Conservation (phyloP, 352 stramenopile species). For the Peronospora destructor region DNA sequence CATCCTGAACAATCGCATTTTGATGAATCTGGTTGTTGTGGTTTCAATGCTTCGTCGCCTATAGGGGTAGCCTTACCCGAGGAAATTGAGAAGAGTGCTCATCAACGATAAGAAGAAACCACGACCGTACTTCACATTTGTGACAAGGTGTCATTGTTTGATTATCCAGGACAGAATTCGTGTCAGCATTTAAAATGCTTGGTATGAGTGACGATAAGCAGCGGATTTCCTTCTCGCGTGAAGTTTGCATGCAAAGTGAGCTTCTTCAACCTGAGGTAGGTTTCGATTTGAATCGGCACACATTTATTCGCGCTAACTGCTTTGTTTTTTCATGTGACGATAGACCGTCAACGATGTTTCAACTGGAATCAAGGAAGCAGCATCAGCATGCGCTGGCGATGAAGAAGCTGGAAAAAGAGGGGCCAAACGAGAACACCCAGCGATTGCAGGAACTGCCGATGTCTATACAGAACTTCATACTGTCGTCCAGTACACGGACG, state of each 20-base stretch:
- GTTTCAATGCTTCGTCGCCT: not conserved
- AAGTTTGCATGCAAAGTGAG: slow-evolving; percentile 8
- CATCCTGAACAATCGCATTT: not conserved
- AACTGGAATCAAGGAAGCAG: slow-evolving; percentile 1
- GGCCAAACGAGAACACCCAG: slow-evolving; percentile 9
- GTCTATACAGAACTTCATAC: not conserved
- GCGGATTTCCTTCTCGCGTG: slow-evolving; percentile 5
- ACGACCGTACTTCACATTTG: not conserved
- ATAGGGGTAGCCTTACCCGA: too few relatives aligned
- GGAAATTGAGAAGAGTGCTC: not conserved
- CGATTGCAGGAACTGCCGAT: not conserved
- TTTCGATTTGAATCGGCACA: not conserved
- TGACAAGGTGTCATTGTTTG: not conserved
- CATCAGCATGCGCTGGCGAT: slow-evolving; percentile 7
- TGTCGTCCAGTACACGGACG: not conserved
- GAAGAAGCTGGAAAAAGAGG: slow-evolving; percentile 11
- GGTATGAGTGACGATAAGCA: slow-evolving; percentile 3
- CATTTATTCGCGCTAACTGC: not conserved
- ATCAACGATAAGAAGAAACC: not conserved
- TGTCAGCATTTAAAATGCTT: not conserved
- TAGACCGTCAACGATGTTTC: slow-evolving; percentile 11
- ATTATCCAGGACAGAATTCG: not conserved
- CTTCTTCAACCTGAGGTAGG: slow-evolving; percentile 9
- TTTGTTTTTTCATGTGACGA: not conserved
- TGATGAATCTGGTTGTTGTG: not conserved